Conservation (phyloP, 2,329 filamentous ascomycete genomes). For the Ophiocordyceps camponoti-leonardi region DNA sequence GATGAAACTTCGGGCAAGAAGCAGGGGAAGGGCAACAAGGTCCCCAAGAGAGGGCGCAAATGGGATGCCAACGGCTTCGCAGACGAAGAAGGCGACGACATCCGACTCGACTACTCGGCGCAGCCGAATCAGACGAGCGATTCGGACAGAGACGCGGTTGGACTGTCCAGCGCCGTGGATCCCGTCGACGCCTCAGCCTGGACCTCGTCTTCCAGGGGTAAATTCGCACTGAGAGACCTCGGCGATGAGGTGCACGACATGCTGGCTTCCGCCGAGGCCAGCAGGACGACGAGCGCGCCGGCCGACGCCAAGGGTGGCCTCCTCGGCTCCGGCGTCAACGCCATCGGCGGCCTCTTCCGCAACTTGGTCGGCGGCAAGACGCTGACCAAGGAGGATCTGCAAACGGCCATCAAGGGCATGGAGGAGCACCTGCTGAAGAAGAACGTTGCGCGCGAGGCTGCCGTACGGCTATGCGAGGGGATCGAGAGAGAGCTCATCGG, state of each 20-base stretch:
- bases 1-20: slow-evolving; percentile 53
- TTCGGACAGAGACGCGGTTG: slow-evolving; percentile 30
- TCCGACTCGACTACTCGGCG: slow-evolving; percentile 80
- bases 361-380: slow-evolving; percentile 93
- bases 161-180: slow-evolving; percentile 46
- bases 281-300: slow-evolving; percentile 31
- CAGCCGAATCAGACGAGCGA: slow-evolving; percentile 34
- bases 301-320: slow-evolving; percentile 41
- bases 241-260: slow-evolving; percentile 90
- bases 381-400: slow-evolving; percentile 72
- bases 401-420: slow-evolving; percentile 89
- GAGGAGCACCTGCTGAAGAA: slow-evolving; percentile 88
- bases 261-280: slow-evolving; percentile 59
- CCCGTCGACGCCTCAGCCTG: slow-evolving; percentile 63
- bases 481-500: slow-evolving; percentile 83
- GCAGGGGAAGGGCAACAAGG: slow-evolving; percentile 33
- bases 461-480: slow-evolving; percentile 74
- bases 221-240: slow-evolving; percentile 85
- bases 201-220: slow-evolving; percentile 75
- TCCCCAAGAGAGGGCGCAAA: slow-evolving; percentile 78
- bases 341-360: slow-evolving; percentile 75
- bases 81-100: slow-evolving; percentile 52
- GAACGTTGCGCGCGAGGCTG: slow-evolving; percentile 91
- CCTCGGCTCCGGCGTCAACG: slow-evolving; percentile 63
- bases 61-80: slow-evolving; percentile 85